These are phyloP conservation scores for Polytrichum commune DNA, from an alignment of 225 moss, liverwort and hornwort genomes.

Conservation along the genomic window DNA sequence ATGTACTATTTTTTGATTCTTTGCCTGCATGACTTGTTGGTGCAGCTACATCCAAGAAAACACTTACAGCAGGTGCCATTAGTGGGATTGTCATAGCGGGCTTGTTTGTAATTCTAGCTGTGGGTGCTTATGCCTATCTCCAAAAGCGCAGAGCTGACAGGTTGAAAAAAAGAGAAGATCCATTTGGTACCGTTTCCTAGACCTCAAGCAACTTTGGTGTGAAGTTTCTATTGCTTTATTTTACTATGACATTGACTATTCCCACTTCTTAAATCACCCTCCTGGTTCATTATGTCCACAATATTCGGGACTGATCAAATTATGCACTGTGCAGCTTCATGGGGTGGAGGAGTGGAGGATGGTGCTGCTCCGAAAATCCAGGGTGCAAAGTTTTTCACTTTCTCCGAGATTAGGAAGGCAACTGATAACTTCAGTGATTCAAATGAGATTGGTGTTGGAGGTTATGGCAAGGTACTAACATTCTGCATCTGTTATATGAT, in stretches of 20 bases:
- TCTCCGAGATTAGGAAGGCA: constrained; percentile 56
- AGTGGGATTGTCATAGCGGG: constrained; percentile 54
- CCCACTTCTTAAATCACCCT: no score
- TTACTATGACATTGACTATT: no score
- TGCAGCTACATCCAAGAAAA: constrained; percentile 10
- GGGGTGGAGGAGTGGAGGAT: constrained; percentile 59
- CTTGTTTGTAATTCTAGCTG: constrained; percentile 19
- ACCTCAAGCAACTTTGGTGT: neutral
- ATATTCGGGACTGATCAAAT: neutral
- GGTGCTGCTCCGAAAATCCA: constrained; percentile 73
- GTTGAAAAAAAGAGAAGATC: constrained; percentile 37
- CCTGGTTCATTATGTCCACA: neutral
- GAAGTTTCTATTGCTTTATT: no score
- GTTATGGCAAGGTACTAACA: constrained; percentile 73
- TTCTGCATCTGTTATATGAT: no score
- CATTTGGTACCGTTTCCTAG: constrained; percentile 38
- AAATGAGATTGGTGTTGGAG: constrained; percentile 77
- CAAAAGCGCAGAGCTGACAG: constrained; percentile 56
- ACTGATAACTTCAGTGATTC: constrained; percentile 62
- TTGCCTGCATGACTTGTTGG: no score
- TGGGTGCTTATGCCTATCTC: constrained; percentile 31
- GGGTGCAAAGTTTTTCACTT: constrained; percentile 62
- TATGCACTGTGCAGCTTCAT: constrained; percentile 48
- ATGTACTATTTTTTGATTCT: no score
- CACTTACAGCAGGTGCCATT: constrained; percentile 38